These are phyloP conservation scores for Curvularia spicifera DNA, from an alignment of 2,329 filamentous ascomycete species.

Conservation along the genomic window DNA sequence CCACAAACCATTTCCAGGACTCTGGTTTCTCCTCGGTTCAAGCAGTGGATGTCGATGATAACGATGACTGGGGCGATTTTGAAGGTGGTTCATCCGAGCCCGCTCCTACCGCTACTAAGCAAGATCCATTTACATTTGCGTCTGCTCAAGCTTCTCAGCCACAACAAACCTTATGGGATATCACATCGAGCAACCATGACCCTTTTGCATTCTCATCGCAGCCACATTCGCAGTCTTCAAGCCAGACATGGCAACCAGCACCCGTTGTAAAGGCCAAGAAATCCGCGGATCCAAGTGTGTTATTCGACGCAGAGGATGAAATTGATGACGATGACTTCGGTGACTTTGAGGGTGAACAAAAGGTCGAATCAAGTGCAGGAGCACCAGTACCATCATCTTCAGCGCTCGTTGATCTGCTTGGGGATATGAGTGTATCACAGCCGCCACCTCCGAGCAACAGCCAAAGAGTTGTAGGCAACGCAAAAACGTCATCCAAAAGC, in stretches of 20 bases:
- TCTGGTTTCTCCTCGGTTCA: conserved; percentile 1
- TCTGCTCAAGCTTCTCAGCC: conserved; percentile 19
- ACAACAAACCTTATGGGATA: conserved; percentile 18
- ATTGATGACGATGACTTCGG: conserved; percentile 48
- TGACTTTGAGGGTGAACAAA: conserved; percentile 41
- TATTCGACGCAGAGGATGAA: conserved; percentile 51
- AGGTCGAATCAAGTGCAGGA: conserved; percentile 2
- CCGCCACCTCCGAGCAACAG: conserved; percentile 15
- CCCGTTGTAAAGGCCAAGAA: conserved; percentile 42
- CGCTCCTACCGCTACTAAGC: conserved; percentile 18
- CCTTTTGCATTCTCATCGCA: conserved; percentile 21
- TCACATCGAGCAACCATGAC: conserved; percentile 14
- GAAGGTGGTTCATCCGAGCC: conserved; percentile 39
- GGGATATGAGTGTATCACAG: conserved; percentile 35
- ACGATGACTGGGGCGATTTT: conserved; percentile 53
- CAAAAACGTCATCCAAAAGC: not conserved
- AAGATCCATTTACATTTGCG: conserved; percentile 29
- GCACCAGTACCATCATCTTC: conserved; percentile 18
- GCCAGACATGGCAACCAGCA: conserved; percentile 34
- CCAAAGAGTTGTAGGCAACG: not conserved
- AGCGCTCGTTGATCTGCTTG: conserved; percentile 37
- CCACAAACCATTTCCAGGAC: conserved; percentile 16
- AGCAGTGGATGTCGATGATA: conserved; percentile 27
- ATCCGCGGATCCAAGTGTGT: conserved; percentile 46
- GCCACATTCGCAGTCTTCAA: conserved; percentile 12